phyloP scores from a whole-genome alignment of 305 asterid genomes.

The Solanum hybrid region DNA sequence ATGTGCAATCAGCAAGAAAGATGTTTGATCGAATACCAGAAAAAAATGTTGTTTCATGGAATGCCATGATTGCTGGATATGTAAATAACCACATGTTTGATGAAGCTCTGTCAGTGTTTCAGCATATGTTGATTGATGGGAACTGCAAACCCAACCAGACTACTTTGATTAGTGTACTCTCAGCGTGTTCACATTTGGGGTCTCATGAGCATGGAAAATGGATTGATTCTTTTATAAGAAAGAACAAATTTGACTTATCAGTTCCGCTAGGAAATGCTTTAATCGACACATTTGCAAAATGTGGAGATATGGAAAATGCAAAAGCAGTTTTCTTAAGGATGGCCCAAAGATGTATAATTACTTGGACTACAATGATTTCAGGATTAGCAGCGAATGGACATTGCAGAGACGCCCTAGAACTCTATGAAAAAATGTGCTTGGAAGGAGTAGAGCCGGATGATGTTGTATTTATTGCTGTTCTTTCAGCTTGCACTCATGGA shows the following conservation, averaged over 20 bases:
- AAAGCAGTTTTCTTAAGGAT: constrained; percentile 23
- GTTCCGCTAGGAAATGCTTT: constrained; percentile 38
- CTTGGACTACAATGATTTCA: constrained; percentile 44
- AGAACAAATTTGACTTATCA: constrained; percentile 22
- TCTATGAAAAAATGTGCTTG: constrained; percentile 23
- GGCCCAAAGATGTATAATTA: constrained; percentile 32
- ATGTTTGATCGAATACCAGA: constrained; percentile 26
- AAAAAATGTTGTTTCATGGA: constrained; percentile 45
- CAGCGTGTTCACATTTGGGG: constrained; percentile 43
- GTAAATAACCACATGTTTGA: constrained; percentile 23
- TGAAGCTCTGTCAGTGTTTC: constrained; percentile 27
- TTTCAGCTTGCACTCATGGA: constrained; percentile 44
- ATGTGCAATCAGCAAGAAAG: constrained; percentile 26
- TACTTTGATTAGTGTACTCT: constrained; percentile 37
- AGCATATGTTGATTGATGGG: constrained; percentile 28
- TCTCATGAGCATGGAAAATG: constrained; percentile 41
- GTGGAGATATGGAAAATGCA: constrained; percentile 44
- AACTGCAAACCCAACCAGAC: constrained; percentile 33
- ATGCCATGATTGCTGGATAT: constrained; percentile 30
- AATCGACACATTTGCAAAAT: constrained; percentile 46
- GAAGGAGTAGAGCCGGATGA: constrained; percentile 37
- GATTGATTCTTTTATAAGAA: constrained; percentile 32
- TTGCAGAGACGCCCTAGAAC: constrained; percentile 26
- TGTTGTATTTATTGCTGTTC: constrained; percentile 36
- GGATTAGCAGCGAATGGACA: constrained; percentile 40